Evolutionary conservation across 345 rosid genomes (phyloP).

Genomic region (Populus davidiana): DNA sequence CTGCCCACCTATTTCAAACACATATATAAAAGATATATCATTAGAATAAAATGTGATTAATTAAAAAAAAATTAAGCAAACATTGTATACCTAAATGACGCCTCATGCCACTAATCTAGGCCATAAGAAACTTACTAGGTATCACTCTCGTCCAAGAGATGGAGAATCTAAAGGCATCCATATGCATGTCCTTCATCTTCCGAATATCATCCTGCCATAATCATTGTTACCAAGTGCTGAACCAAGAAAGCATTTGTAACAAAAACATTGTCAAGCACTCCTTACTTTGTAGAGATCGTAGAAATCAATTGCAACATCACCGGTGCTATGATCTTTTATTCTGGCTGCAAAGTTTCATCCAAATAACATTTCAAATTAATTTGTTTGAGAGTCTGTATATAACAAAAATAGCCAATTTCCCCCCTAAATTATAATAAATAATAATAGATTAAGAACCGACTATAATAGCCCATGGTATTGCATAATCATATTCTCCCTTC

Average conservation of each 20-base stretch:
- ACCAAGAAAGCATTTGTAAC: no score
- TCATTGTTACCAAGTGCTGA: neutral
- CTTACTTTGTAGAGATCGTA: constrained; percentile 47
- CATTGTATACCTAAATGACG: no score
- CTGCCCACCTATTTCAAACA: neutral
- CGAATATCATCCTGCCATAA: neutral
- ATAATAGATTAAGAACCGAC: no score
- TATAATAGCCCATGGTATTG: neutral
- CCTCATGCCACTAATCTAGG: no score
- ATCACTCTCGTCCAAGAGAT: constrained; percentile 12
- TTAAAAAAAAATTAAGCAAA: neutral
- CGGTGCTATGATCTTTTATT: constrained; percentile 32
- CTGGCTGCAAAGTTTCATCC: constrained; percentile 30
- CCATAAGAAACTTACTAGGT: neutral
- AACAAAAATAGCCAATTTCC: no score
- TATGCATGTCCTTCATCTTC: neutral
- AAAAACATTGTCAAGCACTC: neutral
- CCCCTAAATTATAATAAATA: no score
- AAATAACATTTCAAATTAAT: neutral
- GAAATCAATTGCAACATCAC: constrained; percentile 42
- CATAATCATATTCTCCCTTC: neutral
- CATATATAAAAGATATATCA: neutral
- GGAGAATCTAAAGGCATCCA: constrained; percentile 16
- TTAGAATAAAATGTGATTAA: no score
- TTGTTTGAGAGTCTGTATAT: no score